Percentiles rank a stretch among this genome's conserved stretches.
Conservation (phyloP, 306 rosid species). For the Benincasa hispida region DNA sequence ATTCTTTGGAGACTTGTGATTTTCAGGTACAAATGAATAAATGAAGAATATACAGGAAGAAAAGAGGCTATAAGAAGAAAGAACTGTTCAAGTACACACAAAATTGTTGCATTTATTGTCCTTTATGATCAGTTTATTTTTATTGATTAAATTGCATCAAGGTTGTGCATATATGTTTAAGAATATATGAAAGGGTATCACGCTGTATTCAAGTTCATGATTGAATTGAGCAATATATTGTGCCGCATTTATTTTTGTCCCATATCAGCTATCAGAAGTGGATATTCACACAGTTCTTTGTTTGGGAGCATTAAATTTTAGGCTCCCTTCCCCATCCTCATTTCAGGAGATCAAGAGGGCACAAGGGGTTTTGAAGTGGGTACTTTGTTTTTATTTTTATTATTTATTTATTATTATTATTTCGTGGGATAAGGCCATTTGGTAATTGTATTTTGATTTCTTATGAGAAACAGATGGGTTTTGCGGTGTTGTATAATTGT, state of each 20-base stretch:
- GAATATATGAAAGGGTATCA: neutral
- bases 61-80: neutral
- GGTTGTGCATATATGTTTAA: neutral
- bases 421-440: neutral
- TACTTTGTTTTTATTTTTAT: neutral
- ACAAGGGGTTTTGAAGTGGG: neutral
- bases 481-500: neutral
- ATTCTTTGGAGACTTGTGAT: constrained; percentile 17
- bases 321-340: neutral
- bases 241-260: neutral
- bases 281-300: neutral
- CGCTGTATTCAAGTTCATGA: neutral
- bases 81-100: neutral
- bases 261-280: neutral
- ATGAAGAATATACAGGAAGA: neutral
- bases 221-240: neutral
- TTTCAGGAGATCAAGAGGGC: neutral
- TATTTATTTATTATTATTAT: neutral
- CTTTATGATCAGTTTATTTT: neutral
- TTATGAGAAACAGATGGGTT: neutral
- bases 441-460: neutral
- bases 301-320: neutral
- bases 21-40: neutral
- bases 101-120: neutral
- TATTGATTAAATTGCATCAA: neutral